Conservation (phyloP, 225 moss, liverwort and hornwort species). For the Antitrichia curtipendula region DNA sequence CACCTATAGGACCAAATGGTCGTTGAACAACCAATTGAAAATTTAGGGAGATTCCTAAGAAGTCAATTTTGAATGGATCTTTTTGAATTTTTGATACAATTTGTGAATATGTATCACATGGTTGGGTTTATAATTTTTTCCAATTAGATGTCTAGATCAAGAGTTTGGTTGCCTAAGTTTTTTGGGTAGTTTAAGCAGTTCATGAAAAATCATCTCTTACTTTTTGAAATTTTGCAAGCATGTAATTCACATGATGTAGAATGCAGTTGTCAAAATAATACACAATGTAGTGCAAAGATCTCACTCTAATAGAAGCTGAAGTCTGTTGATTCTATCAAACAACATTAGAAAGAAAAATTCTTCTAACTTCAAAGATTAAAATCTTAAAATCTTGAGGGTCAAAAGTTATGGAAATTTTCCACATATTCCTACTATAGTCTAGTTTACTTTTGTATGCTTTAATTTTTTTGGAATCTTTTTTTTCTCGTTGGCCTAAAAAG, state of each 20-base stretch:
- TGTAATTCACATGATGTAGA: neutral
- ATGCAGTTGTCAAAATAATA: neutral
- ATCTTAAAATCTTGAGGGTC: neutral
- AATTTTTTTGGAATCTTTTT: too few species aligned
- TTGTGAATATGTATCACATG: fast-evolving
- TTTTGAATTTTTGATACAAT: neutral
- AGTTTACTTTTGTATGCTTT: neutral
- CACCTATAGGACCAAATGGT: neutral
- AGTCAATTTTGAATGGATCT: neutral
- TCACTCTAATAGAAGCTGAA: neutral
- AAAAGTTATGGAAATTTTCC: too few species aligned
- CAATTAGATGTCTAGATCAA: neutral
- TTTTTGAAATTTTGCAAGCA: neutral
- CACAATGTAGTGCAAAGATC: neutral
- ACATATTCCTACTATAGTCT: neutral
- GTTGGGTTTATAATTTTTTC: neutral
- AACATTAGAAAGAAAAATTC: neutral
- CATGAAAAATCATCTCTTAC: neutral
- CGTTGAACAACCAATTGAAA: neutral
- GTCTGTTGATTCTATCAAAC: fast-evolving
- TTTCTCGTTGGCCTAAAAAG: too few species aligned
- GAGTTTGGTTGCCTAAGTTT: too few species aligned
- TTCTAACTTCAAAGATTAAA: neutral
- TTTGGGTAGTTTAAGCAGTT: fast-evolving
- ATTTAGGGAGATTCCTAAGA: neutral